Base-by-base conservation (phyloP, 2,329 filamentous ascomycete species). In the Blastomyces emzantsi region DNA sequence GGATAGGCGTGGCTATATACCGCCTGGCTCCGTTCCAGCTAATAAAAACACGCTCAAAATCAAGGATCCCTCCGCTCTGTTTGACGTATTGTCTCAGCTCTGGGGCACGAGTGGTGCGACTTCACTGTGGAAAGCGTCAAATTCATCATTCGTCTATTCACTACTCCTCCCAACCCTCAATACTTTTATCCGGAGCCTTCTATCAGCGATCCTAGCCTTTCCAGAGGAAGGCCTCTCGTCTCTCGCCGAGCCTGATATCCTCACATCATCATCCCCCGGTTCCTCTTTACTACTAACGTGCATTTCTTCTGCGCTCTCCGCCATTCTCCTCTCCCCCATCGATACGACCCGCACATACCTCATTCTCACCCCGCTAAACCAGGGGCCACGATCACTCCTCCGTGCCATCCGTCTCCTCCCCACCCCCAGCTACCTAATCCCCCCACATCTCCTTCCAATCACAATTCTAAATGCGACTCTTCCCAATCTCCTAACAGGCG, bases 61-160 rank as follows among this genome's bases (percentile, higher is more conserved):
- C 25, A 87, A 87, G 67, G 87, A 87, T 64, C 81, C 90, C 13
- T 89, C 93, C 72, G 93, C 92, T 0, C 81, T 97, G 64, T 84
- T 92, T 69, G 91, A 96, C 68, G 90, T 94, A 2, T 85, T 99
- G 65, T 87, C 87, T 7, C 89, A 95, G 73, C 79, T 97, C 25
- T 97, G 94, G 90, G 83, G 88, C 58, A 93, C 89, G 69, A 93
- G 96, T 73, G 90, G 92, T 45, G 88, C 88, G 0, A 92, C 92
- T 82, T 94, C 94, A 4, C 87, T 97, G 5, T 99, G 93, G 92
- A 97, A 97, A 75, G 84, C 88, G 9, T 90, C 92, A 47, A 97
- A 97, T 73, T 86, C 90, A 17, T 95, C 92, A 1, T 99, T 97
- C 72, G 81, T 97, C 60, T 96, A 97, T 77, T 90, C 87, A 0